phyloP scores from a whole-genome alignment of 148 eudicot species.

The Nepenthes gracilis region DNA sequence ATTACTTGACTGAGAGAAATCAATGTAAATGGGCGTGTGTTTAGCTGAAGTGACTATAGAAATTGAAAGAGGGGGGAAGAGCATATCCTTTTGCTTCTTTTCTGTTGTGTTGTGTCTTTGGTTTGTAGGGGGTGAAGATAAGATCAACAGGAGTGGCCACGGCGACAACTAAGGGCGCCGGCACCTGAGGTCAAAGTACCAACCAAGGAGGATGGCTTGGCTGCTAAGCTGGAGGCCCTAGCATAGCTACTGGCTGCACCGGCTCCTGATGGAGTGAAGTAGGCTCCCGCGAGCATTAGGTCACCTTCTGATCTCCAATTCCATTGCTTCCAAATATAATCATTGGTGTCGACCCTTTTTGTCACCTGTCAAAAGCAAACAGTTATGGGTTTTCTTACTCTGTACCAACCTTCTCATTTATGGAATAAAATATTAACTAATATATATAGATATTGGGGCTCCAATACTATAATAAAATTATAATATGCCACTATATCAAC shows the following conservation, averaged over 20 bases:
- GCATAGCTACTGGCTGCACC: conserved; percentile 78
- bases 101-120: background rate
- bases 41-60: no score
- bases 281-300: conserved; percentile 71
- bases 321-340: conserved; percentile 51
- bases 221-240: conserved; percentile 77
- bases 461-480: no score
- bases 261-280: conserved; percentile 62
- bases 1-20: no score
- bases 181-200: conserved; percentile 55
- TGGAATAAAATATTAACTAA: no score
- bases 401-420: background rate
- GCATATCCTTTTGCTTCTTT: background rate
- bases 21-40: no score
- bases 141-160: conserved; percentile 37
- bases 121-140: conserved; percentile 3
- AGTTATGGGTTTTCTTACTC: background rate
- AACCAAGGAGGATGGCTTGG: conserved; percentile 66
- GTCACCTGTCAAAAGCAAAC: conserved; percentile 27
- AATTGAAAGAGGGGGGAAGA: background rate
- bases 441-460: no score
- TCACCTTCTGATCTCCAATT: conserved; percentile 98
- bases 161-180: conserved; percentile 59
- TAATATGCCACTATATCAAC: no score
- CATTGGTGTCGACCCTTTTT: conserved; percentile 35